These are phyloP conservation scores for Saxophila tyrrhenica DNA, from an alignment of 495 filamentous ascomycete species.

Conservation along the genomic window DNA sequence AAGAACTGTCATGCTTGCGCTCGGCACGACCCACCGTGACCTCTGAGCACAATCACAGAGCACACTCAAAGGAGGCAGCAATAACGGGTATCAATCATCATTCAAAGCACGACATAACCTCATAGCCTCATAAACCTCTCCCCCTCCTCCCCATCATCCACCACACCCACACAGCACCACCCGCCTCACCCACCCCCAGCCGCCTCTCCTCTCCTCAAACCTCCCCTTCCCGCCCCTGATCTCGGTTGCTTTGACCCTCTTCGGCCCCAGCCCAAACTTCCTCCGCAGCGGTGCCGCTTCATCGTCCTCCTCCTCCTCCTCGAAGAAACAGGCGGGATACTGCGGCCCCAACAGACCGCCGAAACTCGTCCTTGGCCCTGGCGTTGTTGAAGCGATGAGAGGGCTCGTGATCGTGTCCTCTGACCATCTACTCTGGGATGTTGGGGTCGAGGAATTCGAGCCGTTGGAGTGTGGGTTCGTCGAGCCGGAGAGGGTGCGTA, in stretches of 20 bases:
- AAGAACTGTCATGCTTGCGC: too few relatives aligned
- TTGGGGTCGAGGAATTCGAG: neutral
- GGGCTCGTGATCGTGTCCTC: conserved; percentile 15
- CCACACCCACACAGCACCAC: neutral
- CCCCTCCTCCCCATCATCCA: neutral
- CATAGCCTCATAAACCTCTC: too few relatives aligned
- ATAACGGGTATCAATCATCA: too few relatives aligned
- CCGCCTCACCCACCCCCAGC: neutral
- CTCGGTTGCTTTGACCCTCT: neutral
- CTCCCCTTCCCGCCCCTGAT: neutral
- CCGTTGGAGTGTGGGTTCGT: neutral
- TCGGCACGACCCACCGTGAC: too few relatives aligned
- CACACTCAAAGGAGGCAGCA: too few relatives aligned
- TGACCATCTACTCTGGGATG: conserved; percentile 9
- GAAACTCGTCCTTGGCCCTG: conserved; percentile 10
- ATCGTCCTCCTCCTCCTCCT: conserved; percentile 15
- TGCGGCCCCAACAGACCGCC: conserved; percentile 4
- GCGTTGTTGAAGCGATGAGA: neutral
- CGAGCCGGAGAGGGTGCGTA: conserved; percentile 7
- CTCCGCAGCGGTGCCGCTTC: conserved; percentile 4
- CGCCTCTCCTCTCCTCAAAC: neutral
- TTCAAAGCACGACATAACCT: too few relatives aligned
- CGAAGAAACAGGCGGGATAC: conserved; percentile 19
- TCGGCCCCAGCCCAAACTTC: conserved; percentile 9
- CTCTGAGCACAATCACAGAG: too few relatives aligned